Evolutionary conservation across 1,284 basidiomycete genomes (phyloP), one percentile per base, ranked within the genome.

Genomic region (Cryptococcus neoformans): DNA sequence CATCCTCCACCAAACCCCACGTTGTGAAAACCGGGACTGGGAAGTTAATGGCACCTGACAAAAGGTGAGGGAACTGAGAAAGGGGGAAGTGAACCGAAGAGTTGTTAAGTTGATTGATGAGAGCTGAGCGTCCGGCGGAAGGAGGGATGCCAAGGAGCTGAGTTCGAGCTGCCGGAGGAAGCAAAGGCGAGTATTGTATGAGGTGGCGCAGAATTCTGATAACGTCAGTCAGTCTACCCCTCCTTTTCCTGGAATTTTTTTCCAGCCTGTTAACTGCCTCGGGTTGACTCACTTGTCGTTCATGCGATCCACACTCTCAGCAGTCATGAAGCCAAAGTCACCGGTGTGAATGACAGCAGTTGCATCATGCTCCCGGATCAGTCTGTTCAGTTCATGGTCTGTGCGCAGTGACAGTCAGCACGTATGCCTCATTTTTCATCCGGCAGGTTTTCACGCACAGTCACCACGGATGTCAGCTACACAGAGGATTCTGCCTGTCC

Each of bases 321-420:
- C 80, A 76, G 93, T 92, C 78, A 96, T 96, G 79, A 99, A 97
- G 57, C 96, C 96, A 86, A 99, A 99, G 81, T 99, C 96, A 56
- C 96, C 96, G 0, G 94, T 97, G 77, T 99, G 95, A 62, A 99
- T 91, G 76, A 99, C 89, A 17, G 93, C 95, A 59, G 88, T 85
- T n/a, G 92, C 92, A 70, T 88, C 87, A 56, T 85, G 85, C 69
- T 96, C 92, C 53, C 87, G 82, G 38, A 94, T 94, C 58, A 97
- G 86, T 72, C 90, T 85, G 77, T 97, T 98, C 71, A 99, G 84
- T 54, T 85, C 85, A 56, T 89, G 91, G 60, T 68, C 74, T 76
- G 68, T 62, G 65, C 63, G 59, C 34, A 16, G n/a, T 16, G 49
- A 37, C 34, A 54, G 49, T 57, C 56, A 62, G 60, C 55, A 51